These are phyloP conservation scores for Sugiyamaella valdiviana DNA, from an alignment of 805 yeast species.

Conservation along the genomic window DNA sequence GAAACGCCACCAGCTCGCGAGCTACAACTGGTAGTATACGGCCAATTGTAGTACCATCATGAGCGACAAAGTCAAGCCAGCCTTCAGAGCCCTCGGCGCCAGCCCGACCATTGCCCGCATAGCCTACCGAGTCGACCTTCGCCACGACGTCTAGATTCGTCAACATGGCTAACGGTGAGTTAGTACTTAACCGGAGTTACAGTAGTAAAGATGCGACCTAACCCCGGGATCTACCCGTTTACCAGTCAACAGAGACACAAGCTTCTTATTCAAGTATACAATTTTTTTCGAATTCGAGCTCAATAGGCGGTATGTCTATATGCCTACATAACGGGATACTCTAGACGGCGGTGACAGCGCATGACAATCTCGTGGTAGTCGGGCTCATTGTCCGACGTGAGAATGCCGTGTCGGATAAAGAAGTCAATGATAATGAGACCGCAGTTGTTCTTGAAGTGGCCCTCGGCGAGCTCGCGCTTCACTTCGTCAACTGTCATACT, in stretches of 20 bases:
- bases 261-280: too few relatives aligned
- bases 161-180: not conserved
- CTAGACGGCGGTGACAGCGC: slow-evolving; percentile 62
- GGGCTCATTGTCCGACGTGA: slow-evolving; percentile 61
- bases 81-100: not conserved
- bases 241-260: too few relatives aligned
- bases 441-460: slow-evolving; percentile 86
- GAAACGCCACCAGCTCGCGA: slow-evolving; percentile 13
- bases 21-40: slow-evolving; percentile 24
- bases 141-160: slow-evolving; percentile 1
- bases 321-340: slow-evolving; percentile 58
- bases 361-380: slow-evolving; percentile 53
- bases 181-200: too few relatives aligned
- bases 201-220: too few relatives aligned
- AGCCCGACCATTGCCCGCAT: slow-evolving; percentile 5
- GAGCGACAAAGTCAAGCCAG: slow-evolving; percentile 23
- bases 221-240: too few relatives aligned
- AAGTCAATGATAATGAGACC: slow-evolving; percentile 76
- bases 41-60: slow-evolving; percentile 26
- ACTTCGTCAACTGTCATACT: slow-evolving; percentile 59
- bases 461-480: slow-evolving; percentile 39
- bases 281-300: too few relatives aligned
- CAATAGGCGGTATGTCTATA: too few relatives aligned
- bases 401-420: slow-evolving; percentile 72
- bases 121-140: slow-evolving; percentile 14